Percentiles rank a stretch among this genome's conserved stretches.
phyloP scores from a whole-genome alignment of 2,329 filamentous ascomycete genomes.

The Pseudocercospora vitis region DNA sequence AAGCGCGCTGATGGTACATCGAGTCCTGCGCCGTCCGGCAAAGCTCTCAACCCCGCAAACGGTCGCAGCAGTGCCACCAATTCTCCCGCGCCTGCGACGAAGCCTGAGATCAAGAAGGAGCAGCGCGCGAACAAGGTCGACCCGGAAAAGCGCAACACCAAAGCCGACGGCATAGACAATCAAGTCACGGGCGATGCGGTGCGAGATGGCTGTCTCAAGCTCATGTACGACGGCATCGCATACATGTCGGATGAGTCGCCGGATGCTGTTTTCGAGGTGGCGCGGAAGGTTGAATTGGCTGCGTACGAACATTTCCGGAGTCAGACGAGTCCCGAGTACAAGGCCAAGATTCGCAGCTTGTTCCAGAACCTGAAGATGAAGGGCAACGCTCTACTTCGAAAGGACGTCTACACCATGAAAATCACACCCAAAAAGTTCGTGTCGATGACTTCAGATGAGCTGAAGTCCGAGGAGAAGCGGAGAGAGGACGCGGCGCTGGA shows the following conservation, averaged over 20 bases:
- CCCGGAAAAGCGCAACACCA: conserved; percentile 77
- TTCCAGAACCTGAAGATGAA: conserved; percentile 95
- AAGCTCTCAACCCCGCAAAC: conserved; percentile 37
- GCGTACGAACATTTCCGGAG: conserved; percentile 69
- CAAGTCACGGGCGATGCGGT: conserved; percentile 70
- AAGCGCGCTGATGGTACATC: conserved; percentile 36
- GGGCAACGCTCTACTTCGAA: conserved; percentile 75
- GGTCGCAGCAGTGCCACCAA: conserved; percentile 36
- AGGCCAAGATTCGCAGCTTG: conserved; percentile 83
- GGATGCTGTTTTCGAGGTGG: conserved; percentile 64
- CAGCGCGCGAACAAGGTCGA: conserved; percentile 55
- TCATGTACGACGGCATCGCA: conserved; percentile 91
- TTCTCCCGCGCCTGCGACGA: conserved; percentile 44
- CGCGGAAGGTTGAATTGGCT: conserved; percentile 73
- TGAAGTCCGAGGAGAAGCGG: conserved; percentile 82
- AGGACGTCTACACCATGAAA: conserved; percentile 71
- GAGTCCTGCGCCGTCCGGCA: conserved; percentile 47
- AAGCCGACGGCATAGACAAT: conserved; percentile 75
- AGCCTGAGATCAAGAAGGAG: conserved; percentile 44
- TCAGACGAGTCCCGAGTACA: conserved; percentile 72
- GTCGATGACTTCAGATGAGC: conserved; percentile 82
- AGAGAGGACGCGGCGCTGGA: conserved; percentile 73
- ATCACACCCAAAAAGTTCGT: conserved; percentile 75
- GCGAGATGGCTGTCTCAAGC: conserved; percentile 81
- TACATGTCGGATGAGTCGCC: conserved; percentile 63